phyloP scores from a whole-genome alignment of 768 basidiomycete species.

The Pholiota conissans region DNA sequence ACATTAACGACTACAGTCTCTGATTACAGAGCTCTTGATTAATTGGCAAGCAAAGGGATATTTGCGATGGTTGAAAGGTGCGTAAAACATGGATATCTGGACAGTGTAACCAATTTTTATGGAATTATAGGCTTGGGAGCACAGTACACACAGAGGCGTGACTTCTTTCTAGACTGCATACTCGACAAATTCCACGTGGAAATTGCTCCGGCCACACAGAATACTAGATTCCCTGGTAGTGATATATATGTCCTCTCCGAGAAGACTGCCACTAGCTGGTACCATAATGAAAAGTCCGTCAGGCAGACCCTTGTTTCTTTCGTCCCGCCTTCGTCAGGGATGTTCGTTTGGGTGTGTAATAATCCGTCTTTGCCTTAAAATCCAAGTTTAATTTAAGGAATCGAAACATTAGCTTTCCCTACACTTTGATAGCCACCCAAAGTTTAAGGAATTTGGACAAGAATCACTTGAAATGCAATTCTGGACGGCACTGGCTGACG shows the following conservation, averaged over 20 bases:
- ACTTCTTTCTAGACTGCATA: slow-evolving; percentile 65
- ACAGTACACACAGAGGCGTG: slow-evolving; percentile 59
- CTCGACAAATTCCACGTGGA: slow-evolving; percentile 62
- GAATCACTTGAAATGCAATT: slow-evolving; percentile 56
- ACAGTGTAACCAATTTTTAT: not conserved
- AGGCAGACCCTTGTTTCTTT: slow-evolving; percentile 52
- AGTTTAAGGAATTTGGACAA: slow-evolving; percentile 34
- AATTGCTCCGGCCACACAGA: slow-evolving; percentile 26
- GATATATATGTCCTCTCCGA: slow-evolving; percentile 46
- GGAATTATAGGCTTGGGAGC: slow-evolving; percentile 41
- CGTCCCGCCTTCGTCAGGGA: slow-evolving; percentile 77
- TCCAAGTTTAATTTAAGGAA: not conserved
- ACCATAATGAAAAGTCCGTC: slow-evolving; percentile 13
- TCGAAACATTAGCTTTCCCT: slow-evolving; percentile 48
- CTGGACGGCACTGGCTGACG: slow-evolving; percentile 59
- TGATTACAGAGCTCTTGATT: slow-evolving; percentile 60
- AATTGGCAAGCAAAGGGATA: slow-evolving; percentile 75
- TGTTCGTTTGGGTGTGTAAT: slow-evolving; percentile 71
- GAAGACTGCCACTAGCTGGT: slow-evolving; percentile 23
- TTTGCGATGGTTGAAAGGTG: slow-evolving; percentile 76
- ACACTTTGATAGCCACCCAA: slow-evolving; percentile 58
- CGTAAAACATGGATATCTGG: not conserved
- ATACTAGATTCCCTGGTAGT: slow-evolving; percentile 32
- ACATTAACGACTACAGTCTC: slow-evolving; percentile 21
- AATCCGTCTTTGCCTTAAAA: not conserved